phyloP scores from a whole-genome alignment of 2,329 filamentous ascomycete species.

The Xylariaceae sp. region DNA sequence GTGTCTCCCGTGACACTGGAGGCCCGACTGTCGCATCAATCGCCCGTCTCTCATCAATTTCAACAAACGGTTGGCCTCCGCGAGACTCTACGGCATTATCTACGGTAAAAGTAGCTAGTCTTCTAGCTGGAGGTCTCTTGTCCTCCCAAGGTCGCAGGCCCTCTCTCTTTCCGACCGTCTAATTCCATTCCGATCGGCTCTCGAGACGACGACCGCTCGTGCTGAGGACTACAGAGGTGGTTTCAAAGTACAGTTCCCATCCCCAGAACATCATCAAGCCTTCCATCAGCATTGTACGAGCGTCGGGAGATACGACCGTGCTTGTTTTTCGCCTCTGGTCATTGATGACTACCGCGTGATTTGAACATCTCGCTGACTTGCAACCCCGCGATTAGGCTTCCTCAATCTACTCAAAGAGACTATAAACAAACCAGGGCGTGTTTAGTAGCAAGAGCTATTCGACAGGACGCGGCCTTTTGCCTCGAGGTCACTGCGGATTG shows the following conservation, averaged over 20 bases:
- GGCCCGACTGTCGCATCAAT: conserved; percentile 21
- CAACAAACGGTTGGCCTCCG: conserved; percentile 29
- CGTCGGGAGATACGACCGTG: neutral
- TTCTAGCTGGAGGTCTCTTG: conserved; percentile 39
- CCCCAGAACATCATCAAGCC: neutral
- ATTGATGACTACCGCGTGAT: neutral
- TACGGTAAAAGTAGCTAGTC: conserved; percentile 49
- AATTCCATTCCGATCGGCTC: conserved; percentile 2
- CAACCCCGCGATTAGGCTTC: conserved; percentile 1
- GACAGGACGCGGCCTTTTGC: conserved; percentile 17
- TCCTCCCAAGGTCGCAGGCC: conserved; percentile 53
- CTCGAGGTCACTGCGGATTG: conserved; percentile 20
- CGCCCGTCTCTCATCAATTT: conserved; percentile 21
- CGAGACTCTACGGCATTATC: conserved; percentile 30
- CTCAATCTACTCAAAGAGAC: conserved; percentile 2
- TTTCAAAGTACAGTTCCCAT: conserved; percentile 12
- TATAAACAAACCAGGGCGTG: conserved; percentile 1
- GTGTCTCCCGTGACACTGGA: conserved; percentile 33
- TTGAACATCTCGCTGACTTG: conserved; percentile 9
- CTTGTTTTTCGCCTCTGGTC: neutral
- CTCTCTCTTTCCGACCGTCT: conserved; percentile 39
- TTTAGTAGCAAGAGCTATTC: conserved; percentile 10
- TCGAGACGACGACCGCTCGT: conserved; percentile 4
- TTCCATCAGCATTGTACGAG: neutral
- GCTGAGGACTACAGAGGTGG: conserved; percentile 1